Base-by-base conservation (phyloP, 768 basidiomycete species). In the Boletus sp. region DNA sequence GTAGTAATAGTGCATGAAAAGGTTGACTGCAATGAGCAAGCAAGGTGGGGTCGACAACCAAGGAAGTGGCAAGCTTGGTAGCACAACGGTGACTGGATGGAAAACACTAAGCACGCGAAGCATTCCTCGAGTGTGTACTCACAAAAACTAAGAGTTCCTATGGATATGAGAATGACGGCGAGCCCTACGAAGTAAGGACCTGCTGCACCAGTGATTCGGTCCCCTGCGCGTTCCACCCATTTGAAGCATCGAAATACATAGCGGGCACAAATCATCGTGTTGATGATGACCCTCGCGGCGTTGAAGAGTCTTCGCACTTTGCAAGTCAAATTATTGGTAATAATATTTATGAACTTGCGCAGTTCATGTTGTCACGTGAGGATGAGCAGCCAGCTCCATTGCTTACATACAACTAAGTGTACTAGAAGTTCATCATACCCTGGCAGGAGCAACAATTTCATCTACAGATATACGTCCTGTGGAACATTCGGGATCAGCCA, bases 171-270 rank as follows among this genome's bases (percentile, higher is more conserved):
- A 7, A 84, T 63, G 51, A 87, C 76, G 5, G 93, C 95, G n/a
- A 96, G 75, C 1, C 74, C 79, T 37, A 98, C 83, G 67, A 98
- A 98, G 64, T 88, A 83, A 0, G 94, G 96, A 0, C 96, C 96
- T 30, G 91, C 94, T 49, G 90, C 88, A 50, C 94, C 93, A 0
- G 93, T 97, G 37, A 96, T 63, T 60, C 79, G 75, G 69, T 97
- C 92, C 6, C 82, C 95, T 46, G 75, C 70, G 50, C 83, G 74
- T 73, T 98, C 94, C 13, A 95, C 67, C 14, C 69, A 70, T 66
- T 76, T 83, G 73, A 84, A 87, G 65, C 85, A 87, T 30, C 76
- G 73, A 59, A 85, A 86, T 47, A 70, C 60, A 14, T 42, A 58
- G 27, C 57, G 70, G 11, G 61, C 57, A 51, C 70, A 72, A 37